Base-by-base conservation (phyloP, 2,329 filamentous ascomycete species). In the Magnaporthales sp. region DNA sequence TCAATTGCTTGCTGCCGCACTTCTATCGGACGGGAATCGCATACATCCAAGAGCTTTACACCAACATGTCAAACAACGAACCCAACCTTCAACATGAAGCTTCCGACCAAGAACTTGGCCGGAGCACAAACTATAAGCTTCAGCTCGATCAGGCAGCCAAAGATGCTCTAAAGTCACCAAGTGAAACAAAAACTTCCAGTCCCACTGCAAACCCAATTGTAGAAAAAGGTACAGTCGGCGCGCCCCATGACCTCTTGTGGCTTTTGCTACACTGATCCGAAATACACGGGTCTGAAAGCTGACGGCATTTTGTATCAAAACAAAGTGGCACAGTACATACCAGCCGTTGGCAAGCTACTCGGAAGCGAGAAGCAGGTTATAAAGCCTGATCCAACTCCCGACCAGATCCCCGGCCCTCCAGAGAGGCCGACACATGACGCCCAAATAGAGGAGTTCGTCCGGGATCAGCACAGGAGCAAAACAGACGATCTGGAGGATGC, bases 361-460 rank as follows among this genome's bases (percentile, higher is more conserved):
- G 79, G 78, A 19, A 67, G 66, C 10, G 65, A 67, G n/a, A 62
- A 70, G 6, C 70, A 76, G 46, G 72, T 77, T 51, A 71, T 74
- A 63, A 67, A 74, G 9, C 58, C 67, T 2, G 30, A 62, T 0
- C 30, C 22, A n/a, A 8, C 61, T 8, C 51, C 69, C 4, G 67
- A 69, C 8, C 65, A 70, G 65, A 66, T 68, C 4, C 64, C 71
- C 8, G 79, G 77, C 3, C 79, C 79, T 15, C 82, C 81, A 2
- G 70, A 78, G 11, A 75, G 81, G 15, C 82, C 81, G 0, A 69
- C 75, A 26, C 78, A 85, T 66, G 83, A 84, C 68, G 66, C 71
- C 5, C 78, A 81, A 70, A 84, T 86, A 64, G 82, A 83, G 68
- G 80, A 83, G 30, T 85, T 85, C 68, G 74, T 86, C 32, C 77